These are phyloP conservation scores for Avena atlantica DNA, from an alignment of 176 grass and related monocot genomes.

Conservation along the genomic window DNA sequence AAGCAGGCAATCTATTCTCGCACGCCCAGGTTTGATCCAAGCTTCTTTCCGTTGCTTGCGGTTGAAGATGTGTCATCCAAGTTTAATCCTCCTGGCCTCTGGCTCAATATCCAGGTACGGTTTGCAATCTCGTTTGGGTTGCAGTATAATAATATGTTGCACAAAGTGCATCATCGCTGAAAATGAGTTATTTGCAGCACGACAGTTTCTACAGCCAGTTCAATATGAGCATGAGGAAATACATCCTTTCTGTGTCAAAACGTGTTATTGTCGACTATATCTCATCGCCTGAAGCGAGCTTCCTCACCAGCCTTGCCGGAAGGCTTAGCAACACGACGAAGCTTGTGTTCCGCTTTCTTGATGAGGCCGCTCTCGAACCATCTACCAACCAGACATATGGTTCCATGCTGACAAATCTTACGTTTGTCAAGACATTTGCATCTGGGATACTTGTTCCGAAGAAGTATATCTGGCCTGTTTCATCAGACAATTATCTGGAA, in stretches of 20 bases:
- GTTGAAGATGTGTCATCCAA: slow-evolving; percentile 72
- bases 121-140: neutral
- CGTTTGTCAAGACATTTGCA: slow-evolving; percentile 86
- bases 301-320: slow-evolving; percentile 60
- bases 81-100: slow-evolving; percentile 68
- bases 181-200: slow-evolving; percentile 62
- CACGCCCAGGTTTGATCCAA: slow-evolving; percentile 51
- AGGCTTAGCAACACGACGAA: slow-evolving; percentile 68
- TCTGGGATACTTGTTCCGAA: slow-evolving; percentile 96
- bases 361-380: slow-evolving; percentile 53
- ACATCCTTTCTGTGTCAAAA: slow-evolving; percentile 63
- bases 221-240: slow-evolving; percentile 87
- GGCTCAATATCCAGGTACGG: slow-evolving; percentile 90
- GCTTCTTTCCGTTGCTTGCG: slow-evolving; percentile 51
- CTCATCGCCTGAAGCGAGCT: slow-evolving; percentile 79
- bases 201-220: slow-evolving; percentile 84
- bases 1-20: slow-evolving; percentile 54
- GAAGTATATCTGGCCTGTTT: slow-evolving; percentile 78
- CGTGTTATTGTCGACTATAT: slow-evolving; percentile 70
- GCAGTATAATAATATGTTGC: neutral
- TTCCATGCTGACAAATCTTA: slow-evolving; percentile 82
- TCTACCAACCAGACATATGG: slow-evolving; percentile 74
- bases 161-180: neutral
- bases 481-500: slow-evolving; percentile 76
- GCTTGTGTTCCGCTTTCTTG: slow-evolving; percentile 83